Base-by-base conservation (phyloP, 78 protist genomes). In the Guillardia theta region DNA sequence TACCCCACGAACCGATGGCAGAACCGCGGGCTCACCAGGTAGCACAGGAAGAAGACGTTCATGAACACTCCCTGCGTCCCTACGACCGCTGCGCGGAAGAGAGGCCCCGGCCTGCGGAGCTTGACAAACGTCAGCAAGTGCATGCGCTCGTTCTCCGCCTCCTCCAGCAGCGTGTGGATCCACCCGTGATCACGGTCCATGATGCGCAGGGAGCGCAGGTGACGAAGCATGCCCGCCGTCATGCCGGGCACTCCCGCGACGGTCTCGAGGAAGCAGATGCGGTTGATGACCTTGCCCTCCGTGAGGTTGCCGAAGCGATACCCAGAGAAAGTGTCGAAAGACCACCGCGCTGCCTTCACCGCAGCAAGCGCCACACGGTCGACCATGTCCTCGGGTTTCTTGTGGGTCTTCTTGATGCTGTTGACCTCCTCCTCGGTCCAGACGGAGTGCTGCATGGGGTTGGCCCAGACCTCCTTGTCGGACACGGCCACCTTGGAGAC, bases 121-220 rank as follows among this genome's bases (percentile, higher is more conserved):
- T 43, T 78, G 45, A 78, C 33, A 58, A 47, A 97, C 45, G 92
- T 88, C 50, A 98, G 54, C 50, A 98, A 46, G 94, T 98, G 99
- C 98, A 97, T 97, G 83, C 99, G 93, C 88, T 98, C 99, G 94
- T 98, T 98, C 78, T 95, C 96, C 4, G 96, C 96, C 47, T 95
- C 96, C 54, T 90, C 95, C 0, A 94, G 93, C 15, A 96, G 94
- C 0, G 96, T 94, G 94, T 93, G 94, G 83, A 96, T 96, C 96
- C 94, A 95, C 53, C 96, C 96, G 88, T 95, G 48, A 94, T 98
- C 98, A 39, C 93, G 94, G 50, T 96, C 93, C 64, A 88, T 48
- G 22, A 27, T 64, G 4, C 98, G 94, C 19, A 98, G 95, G 24
- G 98, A 93, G 39, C 96, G 94, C 8, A 98, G 54, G 94, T 98